Base-by-base conservation (phyloP, 2,329 filamentous ascomycete species). In the Apiospora arundinis region DNA sequence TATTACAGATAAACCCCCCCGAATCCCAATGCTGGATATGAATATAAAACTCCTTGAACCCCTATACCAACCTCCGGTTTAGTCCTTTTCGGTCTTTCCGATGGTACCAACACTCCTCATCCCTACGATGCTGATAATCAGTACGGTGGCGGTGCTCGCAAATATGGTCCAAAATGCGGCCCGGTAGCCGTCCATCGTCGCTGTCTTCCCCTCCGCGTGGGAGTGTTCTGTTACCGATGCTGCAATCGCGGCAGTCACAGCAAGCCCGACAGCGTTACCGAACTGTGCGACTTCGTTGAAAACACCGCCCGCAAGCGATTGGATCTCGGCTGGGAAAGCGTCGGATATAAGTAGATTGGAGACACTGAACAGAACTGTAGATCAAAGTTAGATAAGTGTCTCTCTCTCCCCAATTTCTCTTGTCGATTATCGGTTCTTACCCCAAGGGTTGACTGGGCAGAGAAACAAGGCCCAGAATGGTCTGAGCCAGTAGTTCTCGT, bases 221-320 rank as follows among this genome's bases (percentile, higher is more conserved):
- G 80, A 81, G 23, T 83, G 79, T 32, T 83, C 80, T 1, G 84
- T 86, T 0, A 87, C 83, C 3, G 81, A 82, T 0, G 82, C 79
- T 1, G 84, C 81, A 44, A 90, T 85, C 0, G 86, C 83, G 12
- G 85, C 85, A 11, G 85, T 84, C 2, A 87, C 77, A 9, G 87
- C 86, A 3, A 90, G 76, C 0, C 87, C 88, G 0, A 90, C 80
- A 0, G 85, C 83, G 23, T 83, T 87, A 0, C 89, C 90, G 70
- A 91, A 87, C 70, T 91, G 88, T 0, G 84, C 83, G 0, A 88
- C 83, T 2, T 87, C 89, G 69, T 88, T 90, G 78, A 91, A 91
- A 0, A 91, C 87, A 0, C 86, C 89, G 0, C 89, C 89, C 0
- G 88, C 89, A 0, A 91, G 81, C 0, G 86, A 88, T 71, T 91